Conservation (phyloP, 108 stramenopile genomes). For the Skeletonema menzelii region DNA sequence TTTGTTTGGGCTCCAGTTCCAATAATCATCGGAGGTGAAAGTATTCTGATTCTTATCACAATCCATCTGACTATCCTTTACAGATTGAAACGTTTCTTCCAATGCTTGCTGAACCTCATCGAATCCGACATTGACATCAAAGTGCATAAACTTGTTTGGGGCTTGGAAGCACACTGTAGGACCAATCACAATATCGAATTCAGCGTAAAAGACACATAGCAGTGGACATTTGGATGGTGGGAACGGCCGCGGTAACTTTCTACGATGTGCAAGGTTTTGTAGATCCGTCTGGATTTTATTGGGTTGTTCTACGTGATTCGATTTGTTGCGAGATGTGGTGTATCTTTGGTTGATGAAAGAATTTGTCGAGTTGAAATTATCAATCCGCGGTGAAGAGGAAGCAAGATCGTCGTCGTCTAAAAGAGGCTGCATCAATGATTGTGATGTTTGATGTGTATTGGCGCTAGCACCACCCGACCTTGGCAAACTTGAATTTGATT, state of each 20-base stretch:
- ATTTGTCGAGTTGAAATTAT: neutral
- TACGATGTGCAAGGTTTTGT: neutral
- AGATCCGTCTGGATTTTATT: neutral
- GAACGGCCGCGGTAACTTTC: conserved; percentile 43
- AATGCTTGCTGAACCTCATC: conserved; percentile 64
- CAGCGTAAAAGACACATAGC: conserved; percentile 84
- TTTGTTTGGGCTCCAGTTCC: conserved; percentile 14
- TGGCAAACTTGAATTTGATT: neutral
- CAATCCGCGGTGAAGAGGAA: neutral
- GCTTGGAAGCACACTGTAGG: conserved; percentile 70
- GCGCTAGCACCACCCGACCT: neutral
- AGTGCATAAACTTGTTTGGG: conserved; percentile 74
- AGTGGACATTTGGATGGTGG: conserved; percentile 66
- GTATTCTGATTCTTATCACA: neutral
- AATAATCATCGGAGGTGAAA: conserved; percentile 2
- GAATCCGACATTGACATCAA: conserved; percentile 54
- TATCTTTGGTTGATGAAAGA: neutral
- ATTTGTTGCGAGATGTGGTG: neutral
- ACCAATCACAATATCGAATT: conserved; percentile 84
- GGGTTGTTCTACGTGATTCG: neutral
- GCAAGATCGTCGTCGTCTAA: neutral
- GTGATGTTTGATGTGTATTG: neutral
- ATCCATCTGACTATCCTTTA: conserved; percentile 2
- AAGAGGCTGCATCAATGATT: neutral
- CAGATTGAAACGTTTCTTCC: conserved; percentile 51